Base-by-base conservation (phyloP, 805 yeast species). In the Metschnikowia reukaufii region DNA sequence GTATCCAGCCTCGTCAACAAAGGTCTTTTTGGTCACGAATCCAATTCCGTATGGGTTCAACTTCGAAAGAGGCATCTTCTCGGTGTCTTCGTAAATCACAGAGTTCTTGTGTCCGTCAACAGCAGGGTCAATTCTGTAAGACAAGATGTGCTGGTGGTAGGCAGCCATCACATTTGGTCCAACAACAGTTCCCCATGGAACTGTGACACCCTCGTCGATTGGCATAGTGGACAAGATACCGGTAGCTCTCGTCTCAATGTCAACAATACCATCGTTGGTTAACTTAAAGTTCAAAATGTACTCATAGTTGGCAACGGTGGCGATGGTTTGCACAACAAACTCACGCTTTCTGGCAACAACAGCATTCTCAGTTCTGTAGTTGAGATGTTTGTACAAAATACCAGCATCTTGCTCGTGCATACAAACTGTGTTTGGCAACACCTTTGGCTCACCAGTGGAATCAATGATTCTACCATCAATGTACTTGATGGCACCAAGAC, bases 151-250 rank as follows among this genome's bases (percentile, higher is more conserved):
- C 70, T 86, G 95, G 65, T 86, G 95, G 73, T 82, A 84, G 25
- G 92, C 84, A 43, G 95, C 95, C 78, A 84, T 78, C 47, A 83
- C 90, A 60, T 84, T 83, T 53, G 90, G 91, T 38, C 88, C 89
- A 48, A 86, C 84, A 53, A 77, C 75, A 31, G 90, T 86, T 59
- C 90, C 91, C 79, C 81, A 79, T 53, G 86, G 86, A 51, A 84
- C 86, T 45, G 70, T 75, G 50, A 76, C 77, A 60, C 77, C 82
- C 55, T 79, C 82, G 54, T 86, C 91, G 55, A 85, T 81, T 58
- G 90, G 89, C 85, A 83, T 85, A 49, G 95, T 86, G 30, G 92
- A 86, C 56, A 86, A 74, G 60, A 86, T 86, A 76, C 95, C 95
- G 48, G 95, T 86, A 51, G 94, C 94, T 70, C 92, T 78, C 49